Evolutionary conservation across 768 basidiomycete genomes (phyloP), one percentile per base, ranked within the genome.

Genomic region (Suillus cothurnatus): DNA sequence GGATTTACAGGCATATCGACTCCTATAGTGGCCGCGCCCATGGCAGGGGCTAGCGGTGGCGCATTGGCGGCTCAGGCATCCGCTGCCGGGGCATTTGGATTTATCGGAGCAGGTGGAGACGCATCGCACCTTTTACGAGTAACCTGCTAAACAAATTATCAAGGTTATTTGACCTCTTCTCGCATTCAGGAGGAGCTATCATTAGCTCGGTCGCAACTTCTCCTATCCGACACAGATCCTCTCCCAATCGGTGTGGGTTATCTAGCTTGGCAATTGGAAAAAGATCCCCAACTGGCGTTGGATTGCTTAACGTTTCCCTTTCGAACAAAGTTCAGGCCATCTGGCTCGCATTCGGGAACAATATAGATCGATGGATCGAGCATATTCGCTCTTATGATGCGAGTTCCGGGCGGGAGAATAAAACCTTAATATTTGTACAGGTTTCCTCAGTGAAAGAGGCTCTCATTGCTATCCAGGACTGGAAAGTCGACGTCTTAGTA

Each of bases 231-330:
- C 56, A 65, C 73, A 28, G 69, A 79, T 14, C 73, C 76, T 6
- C 78, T 82, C 36, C 87, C 85, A 9, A 79, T 94, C 66, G 93
- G 93, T 31, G 84, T 90, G n/a, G 92, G 92, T 15, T 91, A 88
- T 73, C 77, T 94, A 31, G 83, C 80, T 17, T 95, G 90, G 90
- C 81, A 82, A 66, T 81, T 94, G 19, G 91, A 94, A 60, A 77
- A 82, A 53, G 72, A 79, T 17, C 73, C 76, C 23, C 74, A 7
- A 67, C 74, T 49, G 80, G 83, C 7, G 70, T 80, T 36, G 75
- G 81, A 21, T 69, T 87, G 36, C 72, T 93, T 31, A 74, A 79
- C 4, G 72, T 80, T 36, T 84, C 85, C 12, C 80, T 92, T 59
- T 82, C 86, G 60, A 80, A 82, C 63, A 77, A 80, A 26, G 85